Conservation (phyloP, 1,284 basidiomycete species). For the Ceratobasidium sp. region DNA sequence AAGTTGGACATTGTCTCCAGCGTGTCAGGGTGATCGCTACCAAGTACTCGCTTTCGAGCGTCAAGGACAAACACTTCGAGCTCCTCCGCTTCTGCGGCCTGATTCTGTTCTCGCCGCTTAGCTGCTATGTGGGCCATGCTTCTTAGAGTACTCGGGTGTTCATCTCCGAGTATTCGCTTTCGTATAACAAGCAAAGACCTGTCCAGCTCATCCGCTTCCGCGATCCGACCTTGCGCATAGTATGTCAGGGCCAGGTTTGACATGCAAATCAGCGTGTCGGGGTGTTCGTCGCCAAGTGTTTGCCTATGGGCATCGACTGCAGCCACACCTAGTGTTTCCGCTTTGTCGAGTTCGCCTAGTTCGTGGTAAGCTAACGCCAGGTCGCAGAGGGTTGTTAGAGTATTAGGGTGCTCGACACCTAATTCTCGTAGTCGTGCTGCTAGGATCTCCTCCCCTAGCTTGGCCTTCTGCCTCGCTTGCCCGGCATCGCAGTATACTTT, state of each 20-base stretch:
- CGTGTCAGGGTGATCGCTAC: background rate
- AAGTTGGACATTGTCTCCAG: background rate
- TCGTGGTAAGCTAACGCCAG: background rate
- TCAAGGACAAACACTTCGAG: background rate
- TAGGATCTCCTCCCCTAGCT: background rate
- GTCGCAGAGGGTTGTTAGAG: background rate
- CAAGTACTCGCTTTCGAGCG: background rate
- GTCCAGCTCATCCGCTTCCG: background rate
- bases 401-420: background rate
- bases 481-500: background rate
- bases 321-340: background rate
- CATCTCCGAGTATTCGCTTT: background rate
- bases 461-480: background rate
- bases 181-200: background rate
- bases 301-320: background rate
- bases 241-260: background rate
- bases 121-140: background rate
- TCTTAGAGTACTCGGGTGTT: background rate
- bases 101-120: background rate
- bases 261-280: slow-evolving; percentile 5
- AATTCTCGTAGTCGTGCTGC: background rate
- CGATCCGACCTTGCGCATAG: background rate
- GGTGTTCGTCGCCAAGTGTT: background rate
- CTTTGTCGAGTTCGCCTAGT: background rate
- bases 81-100: background rate